Evolutionary conservation across 192 early-diverging fungal species (phyloP).

Genomic region (Coemansia sp.): DNA sequence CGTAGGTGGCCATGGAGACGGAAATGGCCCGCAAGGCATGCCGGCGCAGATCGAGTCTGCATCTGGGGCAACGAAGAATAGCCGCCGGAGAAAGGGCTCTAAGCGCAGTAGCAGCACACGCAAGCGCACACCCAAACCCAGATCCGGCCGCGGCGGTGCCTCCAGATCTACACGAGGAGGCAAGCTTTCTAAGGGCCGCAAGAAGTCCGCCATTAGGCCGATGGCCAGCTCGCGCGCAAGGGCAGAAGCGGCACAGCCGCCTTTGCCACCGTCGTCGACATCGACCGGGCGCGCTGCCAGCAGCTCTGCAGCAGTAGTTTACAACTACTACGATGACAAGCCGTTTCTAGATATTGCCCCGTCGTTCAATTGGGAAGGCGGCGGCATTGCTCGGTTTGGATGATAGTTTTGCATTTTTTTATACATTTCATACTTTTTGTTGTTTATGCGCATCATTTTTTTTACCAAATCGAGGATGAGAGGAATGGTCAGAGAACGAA

Average conservation of each 20-base stretch:
- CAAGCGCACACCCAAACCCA: background rate
- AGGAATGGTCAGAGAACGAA: conserved; percentile 38
- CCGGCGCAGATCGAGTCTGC: background rate
- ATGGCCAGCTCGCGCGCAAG: conserved; percentile 1
- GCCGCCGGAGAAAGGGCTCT: background rate
- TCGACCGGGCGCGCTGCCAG: background rate
- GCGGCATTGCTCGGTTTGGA: conserved; percentile 36
- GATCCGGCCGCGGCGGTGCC: background rate
- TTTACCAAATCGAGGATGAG: background rate
- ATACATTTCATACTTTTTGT: background rate
- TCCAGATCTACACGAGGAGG: background rate
- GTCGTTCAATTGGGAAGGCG: conserved; percentile 38
- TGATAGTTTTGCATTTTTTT: conserved; percentile 9
- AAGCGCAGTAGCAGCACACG: background rate
- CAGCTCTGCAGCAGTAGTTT: conserved; percentile 1
- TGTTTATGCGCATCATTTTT: background rate
- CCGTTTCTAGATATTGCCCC: conserved; percentile 28
- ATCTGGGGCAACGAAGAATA: background rate
- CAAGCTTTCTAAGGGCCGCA: background rate
- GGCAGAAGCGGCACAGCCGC: background rate
- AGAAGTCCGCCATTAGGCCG: background rate
- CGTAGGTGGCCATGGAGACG: too few relatives aligned
- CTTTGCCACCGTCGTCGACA: conserved; percentile 6
- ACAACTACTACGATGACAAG: conserved; percentile 47
- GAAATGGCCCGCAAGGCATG: background rate